A percentile compares a stretch with the other conserved stretches of the same genome.
Conservation (phyloP, 371 early-diverging fungal species). For the Circinella umbellata region DNA sequence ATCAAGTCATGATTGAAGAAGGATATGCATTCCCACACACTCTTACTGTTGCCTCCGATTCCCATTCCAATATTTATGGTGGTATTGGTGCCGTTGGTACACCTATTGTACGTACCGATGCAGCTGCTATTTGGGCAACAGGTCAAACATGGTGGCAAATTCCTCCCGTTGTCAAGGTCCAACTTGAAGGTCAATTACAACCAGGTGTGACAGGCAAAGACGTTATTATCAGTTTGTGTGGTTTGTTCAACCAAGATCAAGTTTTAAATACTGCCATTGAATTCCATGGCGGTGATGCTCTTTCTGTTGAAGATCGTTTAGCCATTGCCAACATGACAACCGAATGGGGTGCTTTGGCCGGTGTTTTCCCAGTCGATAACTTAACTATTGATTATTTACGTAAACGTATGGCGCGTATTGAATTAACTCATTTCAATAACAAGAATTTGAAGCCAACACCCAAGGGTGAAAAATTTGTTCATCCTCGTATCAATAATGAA, state of each 20-base stretch:
- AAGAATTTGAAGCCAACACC: conserved; percentile 47
- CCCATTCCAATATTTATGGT: conserved; percentile 98
- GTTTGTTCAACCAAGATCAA: conserved; percentile 84
- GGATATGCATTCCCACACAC: conserved; percentile 94
- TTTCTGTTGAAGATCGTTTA: conserved; percentile 89
- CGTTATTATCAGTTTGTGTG: conserved; percentile 92
- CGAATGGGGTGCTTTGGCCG: conserved; percentile 98
- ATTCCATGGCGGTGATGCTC: conserved; percentile 77
- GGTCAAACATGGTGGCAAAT: conserved; percentile 98
- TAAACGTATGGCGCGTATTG: conserved; percentile 65
- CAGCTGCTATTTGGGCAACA: conserved; percentile 97
- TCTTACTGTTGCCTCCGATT: conserved; percentile 95
- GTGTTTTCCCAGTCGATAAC: conserved; percentile 92
- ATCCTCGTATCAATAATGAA: conserved; percentile 76
- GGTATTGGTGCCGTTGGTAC: conserved; percentile 94
- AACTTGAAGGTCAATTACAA: conserved; percentile 73
- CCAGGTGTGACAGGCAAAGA: conserved; percentile 94
- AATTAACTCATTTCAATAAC: conserved; percentile 56
- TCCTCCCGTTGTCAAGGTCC: conserved; percentile 90
- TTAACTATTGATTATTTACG: conserved; percentile 74
- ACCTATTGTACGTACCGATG: conserved; percentile 96
- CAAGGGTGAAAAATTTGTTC: conserved; percentile 51
- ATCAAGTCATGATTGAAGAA: conserved; percentile 96
- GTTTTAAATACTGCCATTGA: conserved; percentile 95
- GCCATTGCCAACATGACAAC: conserved; percentile 98